Percentiles rank a stretch among this genome's conserved stretches.
Evolutionary conservation across 768 basidiomycete genomes (phyloP).

Genomic region (Auriscalpium microsporum): DNA sequence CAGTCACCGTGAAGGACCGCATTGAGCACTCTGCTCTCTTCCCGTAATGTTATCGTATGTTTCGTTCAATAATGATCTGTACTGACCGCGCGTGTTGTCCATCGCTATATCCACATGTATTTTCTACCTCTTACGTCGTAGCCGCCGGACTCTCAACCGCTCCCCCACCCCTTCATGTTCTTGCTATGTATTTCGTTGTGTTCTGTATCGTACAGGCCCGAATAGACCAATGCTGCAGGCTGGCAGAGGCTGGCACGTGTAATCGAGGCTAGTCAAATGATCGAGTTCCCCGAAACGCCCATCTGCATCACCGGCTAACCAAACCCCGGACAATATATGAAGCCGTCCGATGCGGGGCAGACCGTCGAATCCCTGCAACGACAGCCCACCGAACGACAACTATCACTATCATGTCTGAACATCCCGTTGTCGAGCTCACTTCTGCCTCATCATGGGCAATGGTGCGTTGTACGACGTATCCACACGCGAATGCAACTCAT

Average conservation of each 20-base stretch:
- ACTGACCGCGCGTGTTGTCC: background rate
- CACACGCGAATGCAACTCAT: too few species aligned
- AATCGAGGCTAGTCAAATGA: too few species aligned
- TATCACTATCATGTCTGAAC: conserved; percentile 38
- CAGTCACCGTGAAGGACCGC: background rate
- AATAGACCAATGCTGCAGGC: background rate
- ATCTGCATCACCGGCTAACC: background rate
- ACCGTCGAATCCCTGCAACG: background rate
- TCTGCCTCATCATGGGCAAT: conserved; percentile 84
- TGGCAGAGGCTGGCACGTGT: background rate
- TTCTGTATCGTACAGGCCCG: background rate
- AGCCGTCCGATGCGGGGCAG: background rate
- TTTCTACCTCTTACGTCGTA: too few species aligned
- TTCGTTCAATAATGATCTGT: background rate
- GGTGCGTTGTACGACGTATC: conserved; percentile 30
- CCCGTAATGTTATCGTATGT: background rate
- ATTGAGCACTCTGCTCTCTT: background rate
- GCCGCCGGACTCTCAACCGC: too few species aligned
- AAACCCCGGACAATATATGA: background rate
- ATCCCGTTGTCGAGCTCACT: conserved; percentile 70
- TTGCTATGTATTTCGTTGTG: background rate
- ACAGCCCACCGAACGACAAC: background rate
- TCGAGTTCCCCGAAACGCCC: background rate
- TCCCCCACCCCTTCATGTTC: background rate
- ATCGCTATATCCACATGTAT: background rate